Percentiles rank a stretch among this genome's conserved stretches.
These are phyloP conservation scores for Musa beccarii DNA, from an alignment of 176 grass and related monocot species.

Conservation along the genomic window DNA sequence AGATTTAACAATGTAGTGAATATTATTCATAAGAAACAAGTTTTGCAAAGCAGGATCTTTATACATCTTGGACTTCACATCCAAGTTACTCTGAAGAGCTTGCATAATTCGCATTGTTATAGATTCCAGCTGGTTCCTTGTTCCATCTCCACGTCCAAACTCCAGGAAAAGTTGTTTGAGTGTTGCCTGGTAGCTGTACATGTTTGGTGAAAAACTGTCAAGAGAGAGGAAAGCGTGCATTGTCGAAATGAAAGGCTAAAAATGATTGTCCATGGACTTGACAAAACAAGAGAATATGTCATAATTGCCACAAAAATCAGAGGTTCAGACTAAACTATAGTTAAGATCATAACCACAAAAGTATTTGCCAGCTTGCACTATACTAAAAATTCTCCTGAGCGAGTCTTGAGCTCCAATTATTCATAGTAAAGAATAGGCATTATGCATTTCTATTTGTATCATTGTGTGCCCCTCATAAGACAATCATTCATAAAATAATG, in stretches of 20 bases:
- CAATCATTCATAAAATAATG: no score
- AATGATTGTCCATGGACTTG: no score
- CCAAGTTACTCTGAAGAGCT: slow-evolving; percentile 77
- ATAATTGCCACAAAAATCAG: no score
- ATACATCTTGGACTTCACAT: slow-evolving; percentile 71
- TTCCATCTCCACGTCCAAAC: slow-evolving; percentile 41
- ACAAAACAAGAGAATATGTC: no score
- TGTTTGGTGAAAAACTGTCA: background rate
- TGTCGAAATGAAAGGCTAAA: background rate
- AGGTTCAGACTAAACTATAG: no score
- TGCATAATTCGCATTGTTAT: slow-evolving; percentile 66
- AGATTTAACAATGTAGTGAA: slow-evolving; percentile 76
- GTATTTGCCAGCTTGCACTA: no score
- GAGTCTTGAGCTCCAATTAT: no score
- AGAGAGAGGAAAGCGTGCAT: background rate
- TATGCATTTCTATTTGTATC: no score
- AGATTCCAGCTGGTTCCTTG: slow-evolving; percentile 49
- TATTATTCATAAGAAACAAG: slow-evolving; percentile 93
- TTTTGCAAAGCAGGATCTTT: slow-evolving; percentile 64
- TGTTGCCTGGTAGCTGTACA: slow-evolving; percentile 65
- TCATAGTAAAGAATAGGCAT: no score
- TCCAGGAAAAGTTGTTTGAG: slow-evolving; percentile 70
- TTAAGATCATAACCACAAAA: no score
- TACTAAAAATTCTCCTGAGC: no score
- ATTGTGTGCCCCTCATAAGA: no score